Base-by-base conservation (phyloP, 2,329 filamentous ascomycete genomes). In the Aspergillus piperis region DNA sequence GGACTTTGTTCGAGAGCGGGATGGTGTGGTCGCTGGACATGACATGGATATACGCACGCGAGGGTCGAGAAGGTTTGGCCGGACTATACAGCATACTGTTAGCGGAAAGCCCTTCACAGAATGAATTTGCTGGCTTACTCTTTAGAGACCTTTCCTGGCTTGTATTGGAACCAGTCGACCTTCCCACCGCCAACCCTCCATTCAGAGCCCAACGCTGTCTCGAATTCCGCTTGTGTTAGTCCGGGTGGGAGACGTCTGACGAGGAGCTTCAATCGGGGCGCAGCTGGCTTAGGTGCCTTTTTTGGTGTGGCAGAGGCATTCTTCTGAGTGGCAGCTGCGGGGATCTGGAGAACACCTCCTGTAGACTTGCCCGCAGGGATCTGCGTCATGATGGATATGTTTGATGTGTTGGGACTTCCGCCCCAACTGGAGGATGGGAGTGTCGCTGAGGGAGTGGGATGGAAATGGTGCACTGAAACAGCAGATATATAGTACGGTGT, bases 231-330 rank as follows among this genome's bases (percentile, higher is more conserved):
- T 70, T 91, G 85, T 0, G 90, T 96, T 74, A 99, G 82, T 8
- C 90, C 91, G 1, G 95, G 93, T 8, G 95, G 91, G 3, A 99
- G 84, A 59, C 94, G 86, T 55, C 96, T 88, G 57, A 97, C 83
- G 23, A 96, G 83, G 11, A 96, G 83, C 81, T 98, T 98, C 70
- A 96, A 84, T 17, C 91, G 90, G 59, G 87, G 84, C 17, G 82
- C 75, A 2, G 84, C 75, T 3, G 73, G 72, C 58, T 80, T 79
- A 39, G 77, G 68, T 5, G 72, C 68, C 55, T 80, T 76, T 74
- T 82, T 88, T 50, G 78, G 70, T 3, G 79, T 64, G 30, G 77
- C 60, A 48, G 81, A 75, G 39, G 74, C 68, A n/a, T 78, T 70
- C 71, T 73, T 81, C 68, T 75, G 80, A 2, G 80, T 78, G 44